These are phyloP conservation scores for Aspergillus quadrilineatus DNA, from an alignment of 2,329 filamentous ascomycete species.

Conservation along the genomic window DNA sequence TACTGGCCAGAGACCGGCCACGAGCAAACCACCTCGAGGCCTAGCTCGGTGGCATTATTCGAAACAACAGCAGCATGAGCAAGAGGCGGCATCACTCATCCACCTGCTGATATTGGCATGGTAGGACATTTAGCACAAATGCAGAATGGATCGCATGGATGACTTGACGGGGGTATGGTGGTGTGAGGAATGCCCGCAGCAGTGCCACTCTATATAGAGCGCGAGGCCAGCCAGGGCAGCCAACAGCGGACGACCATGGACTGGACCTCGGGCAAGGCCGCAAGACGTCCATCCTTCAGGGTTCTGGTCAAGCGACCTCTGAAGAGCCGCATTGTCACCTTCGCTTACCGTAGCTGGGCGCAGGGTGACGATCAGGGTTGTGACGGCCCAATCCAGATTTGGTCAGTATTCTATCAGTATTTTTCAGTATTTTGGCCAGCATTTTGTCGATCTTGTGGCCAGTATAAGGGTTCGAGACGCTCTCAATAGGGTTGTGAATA, in stretches of 20 bases:
- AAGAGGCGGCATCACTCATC: conserved; percentile 4
- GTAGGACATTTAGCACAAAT: no score
- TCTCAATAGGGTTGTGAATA: no score
- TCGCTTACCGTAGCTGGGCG: background rate
- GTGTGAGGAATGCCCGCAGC: background rate
- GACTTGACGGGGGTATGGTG: background rate
- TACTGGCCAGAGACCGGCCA: conserved; percentile 7
- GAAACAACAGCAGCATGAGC: background rate
- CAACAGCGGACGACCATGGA: background rate
- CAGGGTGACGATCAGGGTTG: background rate
- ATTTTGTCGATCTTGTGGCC: no score
- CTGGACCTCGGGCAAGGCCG: background rate
- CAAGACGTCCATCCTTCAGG: background rate
- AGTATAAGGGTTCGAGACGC: no score
- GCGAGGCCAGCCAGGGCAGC: background rate
- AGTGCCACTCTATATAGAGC: background rate
- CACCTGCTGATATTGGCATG: background rate
- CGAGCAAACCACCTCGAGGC: conserved; percentile 3
- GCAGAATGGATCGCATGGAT: background rate
- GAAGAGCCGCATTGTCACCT: conserved; percentile 7
- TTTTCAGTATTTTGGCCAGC: no score
- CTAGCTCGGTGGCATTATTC: background rate
- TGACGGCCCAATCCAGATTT: background rate
- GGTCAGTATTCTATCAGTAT: background rate
- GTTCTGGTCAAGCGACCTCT: background rate